Percentiles rank a stretch among this genome's conserved stretches.
Evolutionary conservation across 2,329 filamentous ascomycete genomes (phyloP).

Genomic region (Rhynchosporium secalis): DNA sequence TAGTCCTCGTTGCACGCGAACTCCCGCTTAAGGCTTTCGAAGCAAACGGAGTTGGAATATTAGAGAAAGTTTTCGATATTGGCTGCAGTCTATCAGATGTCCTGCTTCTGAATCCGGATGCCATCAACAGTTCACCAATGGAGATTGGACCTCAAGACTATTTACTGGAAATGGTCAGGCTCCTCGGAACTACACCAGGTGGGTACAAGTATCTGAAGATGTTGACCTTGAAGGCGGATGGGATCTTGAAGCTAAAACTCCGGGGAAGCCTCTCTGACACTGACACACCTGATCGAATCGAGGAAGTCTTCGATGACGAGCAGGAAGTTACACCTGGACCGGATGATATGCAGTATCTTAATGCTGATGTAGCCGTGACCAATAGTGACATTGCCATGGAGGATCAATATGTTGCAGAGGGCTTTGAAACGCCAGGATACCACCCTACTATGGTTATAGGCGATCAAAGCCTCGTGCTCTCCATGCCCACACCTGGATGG

Average conservation of each 20-base stretch:
- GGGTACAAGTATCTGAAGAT: conserved; percentile 22
- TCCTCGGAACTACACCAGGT: conserved; percentile 17
- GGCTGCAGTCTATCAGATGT: conserved; percentile 40
- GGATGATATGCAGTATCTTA: neutral
- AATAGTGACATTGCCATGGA: neutral
- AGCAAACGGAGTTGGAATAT: conserved; percentile 40
- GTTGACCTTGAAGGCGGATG: conserved; percentile 13
- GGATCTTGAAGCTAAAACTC: neutral
- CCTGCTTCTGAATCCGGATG: conserved; percentile 21
- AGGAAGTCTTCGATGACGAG: conserved; percentile 6
- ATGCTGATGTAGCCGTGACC: neutral
- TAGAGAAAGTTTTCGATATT: conserved; percentile 42
- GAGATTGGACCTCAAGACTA: conserved; percentile 24
- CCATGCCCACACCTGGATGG: conserved; percentile 7
- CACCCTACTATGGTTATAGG: neutral
- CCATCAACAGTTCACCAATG: conserved; percentile 9
- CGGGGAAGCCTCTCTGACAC: conserved; percentile 11
- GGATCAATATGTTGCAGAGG: neutral
- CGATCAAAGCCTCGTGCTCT: neutral
- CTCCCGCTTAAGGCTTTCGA: conserved; percentile 37
- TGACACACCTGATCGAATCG: conserved; percentile 12
- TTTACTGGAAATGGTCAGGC: conserved; percentile 22
- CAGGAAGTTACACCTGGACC: neutral
- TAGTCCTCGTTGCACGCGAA: conserved; percentile 31
- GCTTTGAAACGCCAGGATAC: neutral